Base-by-base conservation (phyloP, 148 eudicot genomes). In the Arbutus unedo region DNA sequence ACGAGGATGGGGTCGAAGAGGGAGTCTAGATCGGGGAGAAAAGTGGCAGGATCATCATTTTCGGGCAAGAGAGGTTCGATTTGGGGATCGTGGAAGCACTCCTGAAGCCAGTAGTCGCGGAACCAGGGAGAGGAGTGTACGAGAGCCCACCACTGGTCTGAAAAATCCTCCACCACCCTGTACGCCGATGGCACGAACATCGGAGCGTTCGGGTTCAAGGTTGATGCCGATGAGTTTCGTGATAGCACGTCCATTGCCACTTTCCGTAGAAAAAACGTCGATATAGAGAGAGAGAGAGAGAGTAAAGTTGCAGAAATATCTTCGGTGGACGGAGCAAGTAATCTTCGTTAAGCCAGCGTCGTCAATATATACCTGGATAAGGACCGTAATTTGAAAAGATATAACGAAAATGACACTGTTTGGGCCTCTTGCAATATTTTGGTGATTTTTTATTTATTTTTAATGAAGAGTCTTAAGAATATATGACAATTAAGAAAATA, bases 51-150 rank as follows among this genome's bases (percentile, higher is more conserved):
- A 82, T 89, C 91, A 66, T 85, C 84, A 41, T 50, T 2, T 6
- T 89, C 86, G 23, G 81, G 18, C 45, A 66, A 59, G 31, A 54
- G 41, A 74, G 82, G 18, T 43, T 85, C 85, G 67, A 21, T 43
- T 56, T 90, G 85, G 19, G 93, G 87, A 73, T 92, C 95, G 9
- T 84, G 54, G 76, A 89, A 93, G 82, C 93, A 88, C 45, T 95
- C 95, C 4, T 76, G 88, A 38, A 95, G 95, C 98, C 98, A 95
- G 90, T 92, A 93, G 78, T 95, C 97, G 19, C 95, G 96, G 84
- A 93, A 95, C 82, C 82, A 91, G 47, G 98, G 93, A 8, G 93
- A 93, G 5, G 96, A 93, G 64, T 89, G 90, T 25, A 95, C 93
- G 6, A 95, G 94, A 10, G 83, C 87, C 94, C 94, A 95, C 98